phyloP scores from a whole-genome alignment of 2,329 filamentous ascomycete species.

The Dothistroma septosporum region DNA sequence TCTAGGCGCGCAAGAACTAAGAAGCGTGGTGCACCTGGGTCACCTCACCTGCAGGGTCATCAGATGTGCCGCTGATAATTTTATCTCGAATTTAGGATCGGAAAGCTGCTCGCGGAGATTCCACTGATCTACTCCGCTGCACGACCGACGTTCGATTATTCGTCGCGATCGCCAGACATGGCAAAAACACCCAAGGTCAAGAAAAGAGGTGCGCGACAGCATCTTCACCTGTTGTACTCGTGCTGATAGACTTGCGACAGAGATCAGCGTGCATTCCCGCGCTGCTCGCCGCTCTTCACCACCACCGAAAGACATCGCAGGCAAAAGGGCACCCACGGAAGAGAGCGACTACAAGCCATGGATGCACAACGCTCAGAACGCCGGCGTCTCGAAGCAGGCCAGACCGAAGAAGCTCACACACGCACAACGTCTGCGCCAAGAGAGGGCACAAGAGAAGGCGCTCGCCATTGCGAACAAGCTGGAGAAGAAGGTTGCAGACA shows the following conservation, averaged over 20 bases:
- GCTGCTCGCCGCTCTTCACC: slow-evolving; percentile 69
- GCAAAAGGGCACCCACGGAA: slow-evolving; percentile 46
- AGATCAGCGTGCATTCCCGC: slow-evolving; percentile 65
- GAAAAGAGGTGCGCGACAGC: slow-evolving; percentile 37
- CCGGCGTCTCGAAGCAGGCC: slow-evolving; percentile 65
- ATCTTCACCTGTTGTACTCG: not conserved
- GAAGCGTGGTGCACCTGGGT: not conserved
- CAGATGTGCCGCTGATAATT: not conserved
- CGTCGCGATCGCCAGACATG: slow-evolving; percentile 29
- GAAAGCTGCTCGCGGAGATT: not conserved
- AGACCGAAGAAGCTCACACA: slow-evolving; percentile 54
- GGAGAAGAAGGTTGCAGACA: slow-evolving; percentile 54
- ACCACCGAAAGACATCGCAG: slow-evolving; percentile 41
- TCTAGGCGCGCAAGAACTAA: not conserved
- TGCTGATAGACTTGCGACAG: slow-evolving; percentile 38
- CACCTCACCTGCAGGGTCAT: too few relatives aligned
- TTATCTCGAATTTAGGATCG: not conserved
- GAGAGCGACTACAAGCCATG: slow-evolving; percentile 55
- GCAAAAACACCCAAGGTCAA: slow-evolving; percentile 47
- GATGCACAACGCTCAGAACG: slow-evolving; percentile 65
- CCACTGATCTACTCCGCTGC: not conserved
- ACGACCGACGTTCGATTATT: not conserved
- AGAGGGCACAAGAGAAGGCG: slow-evolving; percentile 54
- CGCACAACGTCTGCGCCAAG: slow-evolving; percentile 51
- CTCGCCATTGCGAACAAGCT: slow-evolving; percentile 52